Evolutionary conservation across 129 eudicot species (phyloP).

Genomic region (Artemisia annua): DNA sequence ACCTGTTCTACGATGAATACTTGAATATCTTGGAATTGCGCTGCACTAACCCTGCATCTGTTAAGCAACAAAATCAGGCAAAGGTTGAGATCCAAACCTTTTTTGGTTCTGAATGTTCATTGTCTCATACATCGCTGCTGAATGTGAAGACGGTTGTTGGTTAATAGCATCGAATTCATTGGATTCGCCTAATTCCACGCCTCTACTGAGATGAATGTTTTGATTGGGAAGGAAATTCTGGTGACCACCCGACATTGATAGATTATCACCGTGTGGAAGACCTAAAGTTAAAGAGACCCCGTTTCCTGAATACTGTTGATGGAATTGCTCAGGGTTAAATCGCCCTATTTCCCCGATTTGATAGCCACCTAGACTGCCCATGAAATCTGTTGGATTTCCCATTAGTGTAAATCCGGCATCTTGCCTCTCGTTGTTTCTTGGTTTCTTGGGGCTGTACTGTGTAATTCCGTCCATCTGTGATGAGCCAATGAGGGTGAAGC

Average conservation of each 20-base stretch:
- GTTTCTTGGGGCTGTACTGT: constrained; percentile 69
- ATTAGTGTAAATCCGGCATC: constrained; percentile 55
- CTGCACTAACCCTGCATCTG: too few species aligned
- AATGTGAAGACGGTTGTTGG: constrained; percentile 52
- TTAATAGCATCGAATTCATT: constrained; percentile 55
- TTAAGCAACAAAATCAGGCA: constrained; percentile 89
- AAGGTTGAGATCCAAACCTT: constrained; percentile 72
- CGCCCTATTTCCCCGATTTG: constrained; percentile 69
- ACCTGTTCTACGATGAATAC: constrained; percentile 20
- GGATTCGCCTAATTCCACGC: constrained; percentile 8
- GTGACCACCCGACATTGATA: constrained; percentile 58
- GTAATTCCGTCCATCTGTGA: constrained; percentile 66
- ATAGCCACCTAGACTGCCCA: constrained; percentile 67
- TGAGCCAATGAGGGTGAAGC: constrained; percentile 55
- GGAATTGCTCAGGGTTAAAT: constrained; percentile 59
- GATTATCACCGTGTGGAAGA: constrained; percentile 68
- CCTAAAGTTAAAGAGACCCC: constrained; percentile 87
- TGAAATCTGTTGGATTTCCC: constrained; percentile 74
- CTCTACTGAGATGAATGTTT: constrained; percentile 40
- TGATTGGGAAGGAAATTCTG: constrained; percentile 60
- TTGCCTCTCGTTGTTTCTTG: constrained; percentile 49
- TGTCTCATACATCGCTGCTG: constrained; percentile 57
- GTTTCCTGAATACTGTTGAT: constrained; percentile 53
- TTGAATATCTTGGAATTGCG: too few species aligned
- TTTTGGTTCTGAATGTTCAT: constrained; percentile 71